Percentiles rank a stretch among this genome's conserved stretches.
Evolutionary conservation across 495 filamentous ascomycete species (phyloP).

Genomic region (Hyaloscypha finlandica): DNA sequence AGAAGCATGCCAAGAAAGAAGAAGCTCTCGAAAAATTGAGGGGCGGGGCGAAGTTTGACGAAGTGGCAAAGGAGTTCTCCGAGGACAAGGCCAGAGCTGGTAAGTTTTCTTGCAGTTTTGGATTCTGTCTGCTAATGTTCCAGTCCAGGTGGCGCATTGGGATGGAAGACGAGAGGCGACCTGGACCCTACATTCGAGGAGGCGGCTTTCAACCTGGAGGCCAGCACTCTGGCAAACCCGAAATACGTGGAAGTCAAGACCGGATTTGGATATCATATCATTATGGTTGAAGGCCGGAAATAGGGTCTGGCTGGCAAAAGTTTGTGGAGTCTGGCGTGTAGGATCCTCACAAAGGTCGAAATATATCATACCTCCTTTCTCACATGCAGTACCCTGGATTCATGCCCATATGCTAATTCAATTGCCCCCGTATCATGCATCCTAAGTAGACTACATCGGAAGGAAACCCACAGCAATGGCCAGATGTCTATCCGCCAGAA

Average conservation of each 20-base stretch:
- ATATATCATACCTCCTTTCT: constrained; percentile 3
- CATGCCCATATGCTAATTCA: constrained; percentile 31
- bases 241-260: constrained; percentile 83
- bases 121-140: not conserved
- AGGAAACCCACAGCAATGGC: constrained; percentile 29
- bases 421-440: constrained; percentile 35
- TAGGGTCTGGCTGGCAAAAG: constrained; percentile 32
- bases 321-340: constrained; percentile 19
- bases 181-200: constrained; percentile 77
- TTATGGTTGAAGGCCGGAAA: constrained; percentile 82
- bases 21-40: constrained; percentile 78
- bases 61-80: constrained; percentile 82
- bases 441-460: constrained; percentile 32
- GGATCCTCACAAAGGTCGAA: not conserved
- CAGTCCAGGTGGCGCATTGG: constrained; percentile 66
- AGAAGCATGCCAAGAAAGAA: constrained; percentile 87
- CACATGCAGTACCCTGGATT: not conserved
- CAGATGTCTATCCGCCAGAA: constrained; percentile 30
- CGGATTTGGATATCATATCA: constrained; percentile 86
- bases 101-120: constrained; percentile 36
- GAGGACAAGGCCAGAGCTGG: constrained; percentile 89
- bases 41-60: constrained; percentile 80
- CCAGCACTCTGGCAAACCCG: constrained; percentile 73
- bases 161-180: constrained; percentile 78
- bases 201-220: constrained; percentile 75